phyloP scores from a whole-genome alignment of 192 early-diverging fungal genomes.

The Jimgerdemannia flammicorona region DNA sequence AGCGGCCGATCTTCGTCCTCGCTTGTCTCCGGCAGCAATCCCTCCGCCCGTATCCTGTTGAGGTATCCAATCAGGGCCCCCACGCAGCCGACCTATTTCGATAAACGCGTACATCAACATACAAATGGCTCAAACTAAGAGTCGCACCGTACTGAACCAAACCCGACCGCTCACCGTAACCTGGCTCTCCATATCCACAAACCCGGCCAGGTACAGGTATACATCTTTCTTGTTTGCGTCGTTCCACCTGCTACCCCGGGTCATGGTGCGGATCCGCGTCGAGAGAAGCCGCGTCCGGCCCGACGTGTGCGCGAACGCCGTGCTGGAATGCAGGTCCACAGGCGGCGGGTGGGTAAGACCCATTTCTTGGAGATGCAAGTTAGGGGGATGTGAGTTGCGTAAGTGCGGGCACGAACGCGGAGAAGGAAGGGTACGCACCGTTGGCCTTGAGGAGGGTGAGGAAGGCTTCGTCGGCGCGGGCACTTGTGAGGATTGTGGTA shows the following conservation, averaged over 20 bases:
- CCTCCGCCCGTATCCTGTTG: slow-evolving; percentile 20
- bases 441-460: slow-evolving; percentile 11
- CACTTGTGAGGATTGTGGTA: slow-evolving; percentile 22
- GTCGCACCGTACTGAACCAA: too few relatives aligned
- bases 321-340: too few relatives aligned
- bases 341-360: too few relatives aligned
- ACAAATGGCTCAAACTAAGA: too few relatives aligned
- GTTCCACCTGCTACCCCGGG: background rate
- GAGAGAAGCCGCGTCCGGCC: slow-evolving; percentile 31
- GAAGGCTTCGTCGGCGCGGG: slow-evolving; percentile 31
- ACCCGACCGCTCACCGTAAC: slow-evolving; percentile 38
- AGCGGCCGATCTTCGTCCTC: slow-evolving; percentile 6
- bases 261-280: slow-evolving; percentile 10
- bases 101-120: too few relatives aligned
- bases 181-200: slow-evolving; percentile 29
- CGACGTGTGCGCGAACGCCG: slow-evolving; percentile 24
- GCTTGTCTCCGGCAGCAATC: background rate
- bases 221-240: slow-evolving; percentile 22
- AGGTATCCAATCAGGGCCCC: slow-evolving; percentile 40
- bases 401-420: too few relatives aligned
- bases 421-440: slow-evolving; percentile 4
- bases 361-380: too few relatives aligned
- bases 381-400: too few relatives aligned
- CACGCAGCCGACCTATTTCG: slow-evolving; percentile 42
- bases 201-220: slow-evolving; percentile 25